Evolutionary conservation across 2,329 filamentous ascomycete genomes (phyloP).

Genomic region (Sarocladiaceae sp.): DNA sequence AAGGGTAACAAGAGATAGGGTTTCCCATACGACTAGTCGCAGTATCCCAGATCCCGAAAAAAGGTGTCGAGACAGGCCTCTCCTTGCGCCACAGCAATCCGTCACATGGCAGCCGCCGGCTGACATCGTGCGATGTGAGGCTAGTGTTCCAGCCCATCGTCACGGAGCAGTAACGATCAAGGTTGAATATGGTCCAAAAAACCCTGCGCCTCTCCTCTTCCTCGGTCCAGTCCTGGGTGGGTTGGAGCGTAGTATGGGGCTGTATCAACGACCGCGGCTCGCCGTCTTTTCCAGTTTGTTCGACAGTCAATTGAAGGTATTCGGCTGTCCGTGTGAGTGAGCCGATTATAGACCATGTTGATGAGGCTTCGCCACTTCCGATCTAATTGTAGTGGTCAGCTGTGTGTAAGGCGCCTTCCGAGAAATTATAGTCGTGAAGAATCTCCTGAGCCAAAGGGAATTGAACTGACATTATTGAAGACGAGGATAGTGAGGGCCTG

Average conservation of each 20-base stretch:
- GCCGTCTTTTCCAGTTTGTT: constrained; percentile 18
- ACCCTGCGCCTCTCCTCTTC: constrained; percentile 26
- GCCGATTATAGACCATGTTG: constrained; percentile 24
- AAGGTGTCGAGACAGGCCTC: constrained; percentile 30
- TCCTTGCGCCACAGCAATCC: constrained; percentile 32
- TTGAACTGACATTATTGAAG: constrained; percentile 29
- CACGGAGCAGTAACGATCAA: constrained; percentile 20
- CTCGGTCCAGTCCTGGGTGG: constrained; percentile 24
- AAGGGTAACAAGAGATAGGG: too few species aligned
- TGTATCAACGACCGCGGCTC: constrained; percentile 19
- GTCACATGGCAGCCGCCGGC: constrained; percentile 26
- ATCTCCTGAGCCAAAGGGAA: too few species aligned
- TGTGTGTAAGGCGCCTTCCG: not conserved
- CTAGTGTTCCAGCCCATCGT: constrained; percentile 26
- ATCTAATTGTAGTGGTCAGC: constrained; percentile 14
- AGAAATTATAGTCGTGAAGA: too few species aligned
- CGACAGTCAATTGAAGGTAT: constrained; percentile 24
- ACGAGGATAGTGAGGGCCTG: constrained; percentile 32
- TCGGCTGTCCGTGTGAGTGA: constrained; percentile 24
- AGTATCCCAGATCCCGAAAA: constrained; percentile 36
- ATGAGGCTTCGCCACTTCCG: constrained; percentile 19
- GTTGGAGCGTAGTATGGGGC: constrained; percentile 22
- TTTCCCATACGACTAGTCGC: constrained; percentile 27
- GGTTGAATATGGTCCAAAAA: constrained; percentile 27
- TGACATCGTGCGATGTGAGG: constrained; percentile 25